A percentile compares a stretch with the other conserved stretches of the same genome.
These are phyloP conservation scores for Paecilomyces sp. DNA, from an alignment of 2,329 filamentous ascomycete genomes.

Conservation along the genomic window DNA sequence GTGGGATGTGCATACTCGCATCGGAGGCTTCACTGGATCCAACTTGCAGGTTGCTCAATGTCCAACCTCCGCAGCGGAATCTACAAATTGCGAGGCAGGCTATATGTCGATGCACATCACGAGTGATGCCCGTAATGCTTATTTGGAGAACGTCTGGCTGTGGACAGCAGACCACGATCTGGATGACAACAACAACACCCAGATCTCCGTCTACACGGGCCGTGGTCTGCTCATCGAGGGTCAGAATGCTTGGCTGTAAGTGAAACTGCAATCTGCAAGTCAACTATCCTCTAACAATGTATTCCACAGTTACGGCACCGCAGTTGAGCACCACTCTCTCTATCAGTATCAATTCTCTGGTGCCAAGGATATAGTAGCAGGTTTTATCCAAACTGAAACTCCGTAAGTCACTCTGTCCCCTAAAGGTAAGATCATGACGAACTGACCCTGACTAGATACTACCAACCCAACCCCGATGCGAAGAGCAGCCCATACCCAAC, in stretches of 20 bases:
- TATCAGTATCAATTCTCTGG: conserved; percentile 43
- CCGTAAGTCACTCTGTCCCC: conserved; percentile 16
- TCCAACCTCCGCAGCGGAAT: conserved; percentile 32
- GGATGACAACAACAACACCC: conserved; percentile 43
- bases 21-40: conserved; percentile 47
- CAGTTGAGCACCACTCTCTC: conserved; percentile 40
- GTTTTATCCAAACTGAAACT: conserved; percentile 33
- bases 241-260: conserved; percentile 31
- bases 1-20: conserved; percentile 49
- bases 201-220: conserved; percentile 47
- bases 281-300: background rate
- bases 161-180: conserved; percentile 51
- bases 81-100: conserved; percentile 25
- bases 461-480: conserved; percentile 29
- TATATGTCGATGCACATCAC: conserved; percentile 34
- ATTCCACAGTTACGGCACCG: conserved; percentile 31
- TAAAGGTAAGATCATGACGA: background rate
- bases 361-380: conserved; percentile 22
- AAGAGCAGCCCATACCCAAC: conserved; percentile 23
- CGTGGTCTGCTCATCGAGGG: conserved; percentile 47
- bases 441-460: conserved; percentile 18
- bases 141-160: conserved; percentile 46
- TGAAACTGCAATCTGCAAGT: conserved; percentile 8
- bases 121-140: conserved; percentile 24
- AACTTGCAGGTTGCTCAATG: conserved; percentile 37